Percentiles rank a stretch among this genome's conserved stretches.
phyloP scores from a whole-genome alignment of 805 yeast genomes.

The Ascoidea asiatica region DNA sequence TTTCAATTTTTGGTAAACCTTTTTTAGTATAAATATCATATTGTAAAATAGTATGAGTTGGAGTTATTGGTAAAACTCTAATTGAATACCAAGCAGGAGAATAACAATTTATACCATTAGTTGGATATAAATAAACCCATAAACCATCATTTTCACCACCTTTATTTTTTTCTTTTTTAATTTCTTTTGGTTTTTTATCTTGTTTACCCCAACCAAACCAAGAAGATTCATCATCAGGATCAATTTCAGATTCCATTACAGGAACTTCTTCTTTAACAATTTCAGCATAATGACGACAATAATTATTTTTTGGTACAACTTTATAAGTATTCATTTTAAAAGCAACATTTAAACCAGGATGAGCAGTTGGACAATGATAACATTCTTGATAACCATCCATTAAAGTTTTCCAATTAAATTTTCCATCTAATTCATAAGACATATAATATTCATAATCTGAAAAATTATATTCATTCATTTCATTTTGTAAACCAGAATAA shows the following conservation, averaged over 20 bases:
- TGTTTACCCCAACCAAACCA: conserved; percentile 41
- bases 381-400: conserved; percentile 62
- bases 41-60: conserved; percentile 41
- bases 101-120: conserved; percentile 48
- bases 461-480: conserved; percentile 45
- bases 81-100: conserved; percentile 58
- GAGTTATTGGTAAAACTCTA: conserved; percentile 40
- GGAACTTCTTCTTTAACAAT: conserved; percentile 27
- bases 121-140: conserved; percentile 51
- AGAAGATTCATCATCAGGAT: conserved; percentile 23
- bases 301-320: conserved; percentile 44
- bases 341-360: conserved; percentile 43
- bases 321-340: conserved; percentile 53
- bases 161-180: conserved; percentile 27
- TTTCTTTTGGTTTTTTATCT: conserved; percentile 14
- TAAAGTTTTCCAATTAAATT: conserved; percentile 53
- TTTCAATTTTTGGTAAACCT: conserved; percentile 36
- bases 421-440: conserved; percentile 51
- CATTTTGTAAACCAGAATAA: conserved; percentile 35
- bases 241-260: conserved; percentile 17
- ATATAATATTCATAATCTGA: conserved; percentile 49
- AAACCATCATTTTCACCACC: conserved; percentile 52
- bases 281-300: conserved; percentile 50
- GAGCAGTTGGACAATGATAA: conserved; percentile 58
- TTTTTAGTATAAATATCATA: conserved; percentile 50